Evolutionary conservation across 176 grass and related monocot species (phyloP).

Genomic region (Areca catechu): DNA sequence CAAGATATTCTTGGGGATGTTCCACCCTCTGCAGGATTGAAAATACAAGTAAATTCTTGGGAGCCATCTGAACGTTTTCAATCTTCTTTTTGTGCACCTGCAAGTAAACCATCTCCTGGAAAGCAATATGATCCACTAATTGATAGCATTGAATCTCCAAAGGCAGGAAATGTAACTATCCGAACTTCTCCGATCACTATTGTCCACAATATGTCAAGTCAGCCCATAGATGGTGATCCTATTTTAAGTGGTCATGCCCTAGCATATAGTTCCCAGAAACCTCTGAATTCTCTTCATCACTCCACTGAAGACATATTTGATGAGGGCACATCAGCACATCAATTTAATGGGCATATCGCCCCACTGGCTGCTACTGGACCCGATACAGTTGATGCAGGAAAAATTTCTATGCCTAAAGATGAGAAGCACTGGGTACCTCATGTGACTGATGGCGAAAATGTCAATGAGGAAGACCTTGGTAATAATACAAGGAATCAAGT

Average conservation of each 20-base stretch:
- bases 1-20: background rate
- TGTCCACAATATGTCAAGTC: constrained; percentile 18
- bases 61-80: constrained; percentile 62
- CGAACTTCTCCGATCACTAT: constrained; percentile 22
- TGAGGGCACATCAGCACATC: constrained; percentile 23
- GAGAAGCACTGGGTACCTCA: constrained; percentile 2
- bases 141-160: constrained; percentile 26
- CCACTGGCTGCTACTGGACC: background rate
- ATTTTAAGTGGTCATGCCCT: constrained; percentile 2
- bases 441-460: constrained; percentile 23
- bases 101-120: constrained; percentile 18
- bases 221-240: constrained; percentile 25
- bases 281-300: constrained; percentile 1
- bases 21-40: constrained; percentile 12
- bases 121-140: constrained; percentile 39
- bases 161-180: constrained; percentile 31
- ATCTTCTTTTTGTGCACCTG: constrained; percentile 38
- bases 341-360: constrained; percentile 19
- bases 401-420: constrained; percentile 22
- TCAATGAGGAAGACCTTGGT: constrained; percentile 4
- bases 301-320: constrained; percentile 7
- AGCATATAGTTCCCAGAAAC: constrained; percentile 12
- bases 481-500: constrained; percentile 1
- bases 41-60: constrained; percentile 44
- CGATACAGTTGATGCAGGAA: background rate